These are phyloP conservation scores for Conticribra guillardii DNA, from an alignment of 108 stramenopile genomes.

Conservation along the genomic window DNA sequence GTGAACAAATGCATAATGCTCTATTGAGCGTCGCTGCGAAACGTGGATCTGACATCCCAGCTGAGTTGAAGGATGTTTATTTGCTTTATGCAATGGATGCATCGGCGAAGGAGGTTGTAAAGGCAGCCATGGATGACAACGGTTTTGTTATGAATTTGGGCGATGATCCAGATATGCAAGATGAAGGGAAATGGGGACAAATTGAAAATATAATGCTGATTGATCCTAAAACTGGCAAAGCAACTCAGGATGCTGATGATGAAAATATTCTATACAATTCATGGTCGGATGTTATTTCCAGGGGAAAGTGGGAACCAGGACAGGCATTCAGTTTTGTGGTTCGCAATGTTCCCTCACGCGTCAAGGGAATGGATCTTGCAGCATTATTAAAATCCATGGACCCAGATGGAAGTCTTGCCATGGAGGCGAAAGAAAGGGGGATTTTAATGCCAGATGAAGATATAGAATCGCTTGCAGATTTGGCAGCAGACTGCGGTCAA, in stretches of 20 bases:
- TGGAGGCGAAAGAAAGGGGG: conserved; percentile 61
- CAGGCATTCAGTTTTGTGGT: conserved; percentile 81
- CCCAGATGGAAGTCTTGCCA: conserved; percentile 71
- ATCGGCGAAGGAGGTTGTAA: conserved; percentile 83
- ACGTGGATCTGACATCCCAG: conserved; percentile 32
- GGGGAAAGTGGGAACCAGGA: conserved; percentile 74
- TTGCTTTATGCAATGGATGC: conserved; percentile 80
- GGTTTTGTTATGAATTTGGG: conserved; percentile 66
- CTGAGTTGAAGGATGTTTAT: conserved; percentile 57
- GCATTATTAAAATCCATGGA: conserved; percentile 73
- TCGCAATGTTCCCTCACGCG: conserved; percentile 71
- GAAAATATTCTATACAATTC: conserved; percentile 49
- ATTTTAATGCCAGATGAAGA: conserved; percentile 61
- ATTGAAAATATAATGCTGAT: conserved; percentile 68
- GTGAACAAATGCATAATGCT: conserved; percentile 68
- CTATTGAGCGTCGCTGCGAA: conserved; percentile 46
- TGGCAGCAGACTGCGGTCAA: conserved; percentile 59
- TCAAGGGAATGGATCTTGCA: conserved; percentile 61
- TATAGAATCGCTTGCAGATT: conserved; percentile 53
- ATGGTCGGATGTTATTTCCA: conserved; percentile 61
- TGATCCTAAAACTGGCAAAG: conserved; percentile 47
- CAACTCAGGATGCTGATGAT: conserved; percentile 35
- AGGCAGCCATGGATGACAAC: conserved; percentile 74
- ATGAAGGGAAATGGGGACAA: conserved; percentile 79
- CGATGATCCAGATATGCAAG: conserved; percentile 62